Conservation (phyloP, 192 early-diverging fungal genomes). For the Backusella tuberculispora region DNA sequence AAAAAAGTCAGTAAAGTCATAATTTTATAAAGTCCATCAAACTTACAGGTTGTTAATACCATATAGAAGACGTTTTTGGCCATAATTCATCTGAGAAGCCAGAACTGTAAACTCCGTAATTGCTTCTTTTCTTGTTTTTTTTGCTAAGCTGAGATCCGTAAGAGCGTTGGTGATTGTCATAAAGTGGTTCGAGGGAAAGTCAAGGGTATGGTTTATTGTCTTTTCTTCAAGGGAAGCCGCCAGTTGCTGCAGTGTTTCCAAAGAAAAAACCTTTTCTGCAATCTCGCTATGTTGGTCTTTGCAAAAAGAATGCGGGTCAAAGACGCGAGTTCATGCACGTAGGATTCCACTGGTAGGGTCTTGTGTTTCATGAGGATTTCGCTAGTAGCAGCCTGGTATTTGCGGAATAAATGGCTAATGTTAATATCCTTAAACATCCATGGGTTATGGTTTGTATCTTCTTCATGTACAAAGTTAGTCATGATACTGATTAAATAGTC, state of each 20-base stretch:
- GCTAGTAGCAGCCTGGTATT: conserved; percentile 13
- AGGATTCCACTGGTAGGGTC: conserved; percentile 19
- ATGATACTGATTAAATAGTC: conserved; percentile 18
- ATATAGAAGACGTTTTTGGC: conserved; percentile 19
- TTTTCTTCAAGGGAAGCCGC: neutral
- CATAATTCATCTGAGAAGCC: conserved; percentile 22
- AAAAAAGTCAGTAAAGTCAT: conserved; percentile 18
- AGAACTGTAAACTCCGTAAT: conserved; percentile 20
- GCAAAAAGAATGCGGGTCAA: conserved; percentile 20
- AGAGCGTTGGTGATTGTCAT: conserved; percentile 11
- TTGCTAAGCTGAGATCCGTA: conserved; percentile 4
- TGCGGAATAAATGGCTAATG: conserved; percentile 13
- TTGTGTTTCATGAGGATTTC: conserved; percentile 14
- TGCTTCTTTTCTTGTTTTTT: conserved; percentile 16
- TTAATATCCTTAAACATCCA: conserved; percentile 17
- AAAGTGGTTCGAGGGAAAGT: neutral
- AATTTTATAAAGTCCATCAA: conserved; percentile 12
- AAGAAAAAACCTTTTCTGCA: conserved; percentile 18
- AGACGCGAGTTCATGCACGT: conserved; percentile 20
- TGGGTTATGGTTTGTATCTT: conserved; percentile 11
- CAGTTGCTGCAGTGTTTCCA: conserved; percentile 8
- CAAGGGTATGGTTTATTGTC: neutral
- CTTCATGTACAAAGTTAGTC: conserved; percentile 5
- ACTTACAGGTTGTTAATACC: conserved; percentile 22
- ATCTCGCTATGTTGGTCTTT: conserved; percentile 16